Evolutionary conservation across 345 rosid genomes (phyloP).

Genomic region (Aurinia saxatilis): DNA sequence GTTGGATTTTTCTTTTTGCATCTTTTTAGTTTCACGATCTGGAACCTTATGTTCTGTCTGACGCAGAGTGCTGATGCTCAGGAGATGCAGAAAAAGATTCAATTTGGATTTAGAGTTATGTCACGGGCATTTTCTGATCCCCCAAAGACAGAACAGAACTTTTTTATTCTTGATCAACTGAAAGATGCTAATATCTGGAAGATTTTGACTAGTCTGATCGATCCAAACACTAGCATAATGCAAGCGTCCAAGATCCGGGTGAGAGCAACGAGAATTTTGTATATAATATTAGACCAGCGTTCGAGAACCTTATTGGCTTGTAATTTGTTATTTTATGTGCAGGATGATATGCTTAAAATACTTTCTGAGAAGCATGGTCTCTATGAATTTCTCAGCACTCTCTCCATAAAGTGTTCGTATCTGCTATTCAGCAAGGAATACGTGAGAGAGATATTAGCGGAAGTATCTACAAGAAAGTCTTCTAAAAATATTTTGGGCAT

Average conservation of each 20-base stretch:
- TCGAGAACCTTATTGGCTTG: conserved; percentile 3
- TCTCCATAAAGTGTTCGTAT: conserved; percentile 85
- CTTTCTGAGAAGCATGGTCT: conserved; percentile 85
- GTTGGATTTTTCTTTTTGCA: neutral
- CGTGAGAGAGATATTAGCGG: conserved; percentile 70
- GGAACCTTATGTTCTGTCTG: conserved; percentile 20
- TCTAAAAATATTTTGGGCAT: conserved; percentile 42
- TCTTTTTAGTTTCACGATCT: neutral
- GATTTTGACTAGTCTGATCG: conserved; percentile 59
- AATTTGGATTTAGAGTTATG: conserved; percentile 75
- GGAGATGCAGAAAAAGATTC: conserved; percentile 74
- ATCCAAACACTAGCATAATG: conserved; percentile 58
- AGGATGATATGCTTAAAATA: conserved; percentile 88
- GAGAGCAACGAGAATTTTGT: conserved; percentile 23
- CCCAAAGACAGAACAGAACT: conserved; percentile 74
- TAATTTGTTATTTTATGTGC: conserved; percentile 28
- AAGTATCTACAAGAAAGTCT: conserved; percentile 54
- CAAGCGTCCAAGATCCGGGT: conserved; percentile 65
- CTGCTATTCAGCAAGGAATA: conserved; percentile 82
- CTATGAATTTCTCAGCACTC: conserved; percentile 72
- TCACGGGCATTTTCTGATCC: conserved; percentile 90
- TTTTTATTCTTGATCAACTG: conserved; percentile 85
- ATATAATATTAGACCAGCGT: neutral
- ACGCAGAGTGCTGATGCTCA: conserved; percentile 74
- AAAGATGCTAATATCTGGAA: conserved; percentile 94